Conservation (phyloP, 805 yeast genomes). For the Candida sithepensis region DNA sequence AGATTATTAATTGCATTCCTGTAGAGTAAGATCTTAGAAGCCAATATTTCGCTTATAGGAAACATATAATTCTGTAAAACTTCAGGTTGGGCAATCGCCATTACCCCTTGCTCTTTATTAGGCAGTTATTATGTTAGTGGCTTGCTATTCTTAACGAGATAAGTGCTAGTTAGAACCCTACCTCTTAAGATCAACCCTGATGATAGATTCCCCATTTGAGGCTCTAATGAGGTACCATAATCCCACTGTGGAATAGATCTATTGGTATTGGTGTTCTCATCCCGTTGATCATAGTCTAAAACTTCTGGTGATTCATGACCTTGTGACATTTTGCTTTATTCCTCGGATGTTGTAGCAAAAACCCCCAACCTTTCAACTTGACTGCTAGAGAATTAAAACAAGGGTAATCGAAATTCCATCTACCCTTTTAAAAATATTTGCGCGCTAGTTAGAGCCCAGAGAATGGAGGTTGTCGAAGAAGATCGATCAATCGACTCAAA, state of each 20-base stretch:
- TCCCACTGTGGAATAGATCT: conserved; percentile 25
- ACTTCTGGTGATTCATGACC: not conserved
- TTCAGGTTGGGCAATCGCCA: conserved; percentile 41
- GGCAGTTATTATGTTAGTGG: conserved; percentile 3
- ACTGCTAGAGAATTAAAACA: no score
- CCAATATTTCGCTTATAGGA: conserved; percentile 31
- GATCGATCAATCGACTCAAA: no score
- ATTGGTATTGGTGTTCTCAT: not conserved
- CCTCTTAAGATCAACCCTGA: conserved; percentile 26
- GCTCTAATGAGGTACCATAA: conserved; percentile 22
- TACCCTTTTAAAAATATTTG: no score
- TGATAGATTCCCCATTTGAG: conserved; percentile 20
- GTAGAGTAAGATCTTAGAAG: conserved; percentile 29
- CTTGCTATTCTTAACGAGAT: not conserved
- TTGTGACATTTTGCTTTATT: no score
- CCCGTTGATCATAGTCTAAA: not conserved
- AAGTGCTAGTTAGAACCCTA: conserved; percentile 1
- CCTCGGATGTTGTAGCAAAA: no score
- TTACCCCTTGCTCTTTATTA: conserved; percentile 30
- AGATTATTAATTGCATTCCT: conserved; percentile 27
- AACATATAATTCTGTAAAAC: conserved; percentile 37
- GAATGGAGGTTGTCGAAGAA: no score
- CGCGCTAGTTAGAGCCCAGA: no score
- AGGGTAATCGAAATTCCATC: no score
- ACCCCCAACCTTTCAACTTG: no score